Conservation (phyloP, 257 asterid genomes). For the Petrea volubilis region DNA sequence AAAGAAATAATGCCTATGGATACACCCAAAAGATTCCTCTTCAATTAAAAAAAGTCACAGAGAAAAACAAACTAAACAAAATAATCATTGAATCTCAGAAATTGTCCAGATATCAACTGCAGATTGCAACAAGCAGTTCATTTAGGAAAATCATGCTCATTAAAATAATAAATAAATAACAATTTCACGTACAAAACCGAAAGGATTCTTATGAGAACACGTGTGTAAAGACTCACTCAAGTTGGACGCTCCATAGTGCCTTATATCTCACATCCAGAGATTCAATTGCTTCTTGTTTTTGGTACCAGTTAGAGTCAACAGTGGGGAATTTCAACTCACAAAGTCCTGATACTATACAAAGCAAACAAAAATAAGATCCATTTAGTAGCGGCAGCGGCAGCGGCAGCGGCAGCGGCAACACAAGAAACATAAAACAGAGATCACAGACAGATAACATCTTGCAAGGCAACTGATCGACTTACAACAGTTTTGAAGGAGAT, state of each 20-base stretch:
- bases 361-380: slow-evolving; percentile 21
- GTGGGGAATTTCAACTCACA: slow-evolving; percentile 61
- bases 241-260: slow-evolving; percentile 58
- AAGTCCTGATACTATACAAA: slow-evolving; percentile 42
- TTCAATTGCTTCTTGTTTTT: slow-evolving; percentile 72
- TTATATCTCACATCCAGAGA: slow-evolving; percentile 70
- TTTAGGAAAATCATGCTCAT: neutral
- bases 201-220: slow-evolving; percentile 18
- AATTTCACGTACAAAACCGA: slow-evolving; percentile 5
- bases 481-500: slow-evolving; percentile 12
- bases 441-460: neutral
- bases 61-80: neutral
- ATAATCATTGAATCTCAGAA: slow-evolving; percentile 6
- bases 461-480: slow-evolving; percentile 14
- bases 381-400: slow-evolving; percentile 20
- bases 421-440: slow-evolving; percentile 9
- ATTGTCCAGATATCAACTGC: slow-evolving; percentile 3
- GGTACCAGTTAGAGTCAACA: slow-evolving; percentile 61
- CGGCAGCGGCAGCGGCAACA: no score
- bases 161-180: neutral
- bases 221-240: slow-evolving; percentile 62
- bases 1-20: neutral
- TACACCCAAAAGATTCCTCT: slow-evolving; percentile 17
- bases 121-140: neutral
- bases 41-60: neutral